Base-by-base conservation (phyloP, 345 rosid genomes). In the Clarkia xantiana region DNA sequence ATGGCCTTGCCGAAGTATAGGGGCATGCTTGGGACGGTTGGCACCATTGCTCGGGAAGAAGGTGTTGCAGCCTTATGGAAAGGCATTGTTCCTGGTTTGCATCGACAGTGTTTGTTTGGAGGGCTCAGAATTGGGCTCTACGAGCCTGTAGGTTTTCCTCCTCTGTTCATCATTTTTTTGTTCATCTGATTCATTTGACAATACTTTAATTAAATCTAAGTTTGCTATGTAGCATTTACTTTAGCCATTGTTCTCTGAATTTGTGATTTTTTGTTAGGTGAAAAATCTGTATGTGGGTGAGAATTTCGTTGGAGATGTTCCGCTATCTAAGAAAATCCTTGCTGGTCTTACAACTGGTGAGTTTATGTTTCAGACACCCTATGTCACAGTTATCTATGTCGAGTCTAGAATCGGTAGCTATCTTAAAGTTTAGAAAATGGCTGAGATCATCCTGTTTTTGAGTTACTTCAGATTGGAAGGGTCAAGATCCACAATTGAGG, bases 311-410 rank as follows among this genome's bases (percentile, higher is more conserved):
- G 99, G 99, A 54, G 99, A 93, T 57, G 91, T 72, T 76, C 99
- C 99, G 22, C 67, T 93, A 67, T 63, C 72, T 58, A 93, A 93
- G 86, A 93, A 93, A 67, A 82, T 93, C 47, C 88, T 87, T 68
- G 99, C 99, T 60, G 99, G 74, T 39, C 84, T 93, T 66, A 87
- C 99, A 58, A 93, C 99, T 19, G 97, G 99, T 93, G 65, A 75
- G 88, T 36, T 43, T 44, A 12, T 54, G 39, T 10, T 44, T 10
- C 41, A 20, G 14, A 34, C 52, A 13, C 20, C 15, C 10, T 38
- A 11, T 13, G 16, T 36, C 40, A 10, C 2, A 29, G 36, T 7
- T 29, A 7, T 29, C 7, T 29, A 5, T 29, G 36, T 29, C 9
- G 1, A 29, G 36, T 29, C n/a, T n/a, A n/a, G n/a, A 3, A 29